A percentile compares a stretch with the other conserved stretches of the same genome.
Conservation (phyloP, 805 yeast genomes). For the Starmerella potacharoeniae region DNA sequence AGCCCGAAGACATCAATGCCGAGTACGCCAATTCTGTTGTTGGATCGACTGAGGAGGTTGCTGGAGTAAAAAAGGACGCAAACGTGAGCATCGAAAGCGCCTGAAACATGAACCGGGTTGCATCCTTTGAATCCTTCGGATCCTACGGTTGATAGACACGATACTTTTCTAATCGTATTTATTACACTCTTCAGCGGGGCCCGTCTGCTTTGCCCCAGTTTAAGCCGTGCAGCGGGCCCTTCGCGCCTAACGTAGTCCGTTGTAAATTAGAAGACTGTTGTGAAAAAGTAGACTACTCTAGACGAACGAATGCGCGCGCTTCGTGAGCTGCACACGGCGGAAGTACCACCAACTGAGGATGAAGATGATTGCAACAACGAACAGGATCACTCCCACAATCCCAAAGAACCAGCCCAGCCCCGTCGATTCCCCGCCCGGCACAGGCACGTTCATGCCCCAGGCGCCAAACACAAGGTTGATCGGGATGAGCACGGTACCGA, state of each 20-base stretch:
- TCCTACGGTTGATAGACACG: too few relatives aligned
- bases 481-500: conserved; percentile 85
- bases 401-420: conserved; percentile 57
- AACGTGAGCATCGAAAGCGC: too few relatives aligned
- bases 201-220: too few relatives aligned
- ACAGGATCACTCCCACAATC: conserved; percentile 43
- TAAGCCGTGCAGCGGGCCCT: too few relatives aligned
- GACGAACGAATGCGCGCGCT: conserved; percentile 3
- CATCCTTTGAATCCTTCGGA: too few relatives aligned
- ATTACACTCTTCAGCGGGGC: too few relatives aligned
- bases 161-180: too few relatives aligned
- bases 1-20: conserved; percentile 2
- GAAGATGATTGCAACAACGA: conserved; percentile 32
- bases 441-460: conserved; percentile 91
- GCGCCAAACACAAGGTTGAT: conserved; percentile 81
- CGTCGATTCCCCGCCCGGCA: conserved; percentile 54
- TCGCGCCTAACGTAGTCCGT: background rate
- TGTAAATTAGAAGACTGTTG: background rate
- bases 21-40: background rate
- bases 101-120: too few relatives aligned
- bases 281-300: background rate
- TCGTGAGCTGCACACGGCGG: background rate
- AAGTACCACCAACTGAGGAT: conserved; percentile 28
- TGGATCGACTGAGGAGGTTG: background rate
- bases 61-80: background rate